Evolutionary conservation across 2,329 filamentous ascomycete genomes (phyloP).

Genomic region (Coleophoma eucalyptorum): DNA sequence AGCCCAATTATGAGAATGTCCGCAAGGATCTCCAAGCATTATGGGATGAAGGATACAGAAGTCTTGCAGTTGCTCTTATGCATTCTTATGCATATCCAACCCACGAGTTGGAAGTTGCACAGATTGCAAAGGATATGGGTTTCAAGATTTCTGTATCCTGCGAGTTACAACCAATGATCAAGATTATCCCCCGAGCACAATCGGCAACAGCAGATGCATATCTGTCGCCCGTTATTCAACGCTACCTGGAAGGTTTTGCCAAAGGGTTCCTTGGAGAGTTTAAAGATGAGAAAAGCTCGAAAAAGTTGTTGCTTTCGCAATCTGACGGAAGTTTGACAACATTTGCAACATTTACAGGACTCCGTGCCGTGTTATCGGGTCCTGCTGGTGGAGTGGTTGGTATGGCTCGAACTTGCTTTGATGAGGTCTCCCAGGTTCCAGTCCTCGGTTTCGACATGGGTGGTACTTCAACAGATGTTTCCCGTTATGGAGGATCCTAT

Average conservation of each 20-base stretch:
- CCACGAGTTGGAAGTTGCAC: conserved; percentile 59
- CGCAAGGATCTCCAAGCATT: conserved; percentile 44
- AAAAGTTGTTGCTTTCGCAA: conserved; percentile 51
- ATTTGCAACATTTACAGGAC: conserved; percentile 54
- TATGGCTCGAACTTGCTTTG: conserved; percentile 64
- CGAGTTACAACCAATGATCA: conserved; percentile 66
- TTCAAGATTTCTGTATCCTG: conserved; percentile 62
- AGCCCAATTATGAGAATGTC: conserved; percentile 41
- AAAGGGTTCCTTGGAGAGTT: conserved; percentile 60
- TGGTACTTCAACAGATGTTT: conserved; percentile 62
- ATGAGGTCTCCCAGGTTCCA: conserved; percentile 57
- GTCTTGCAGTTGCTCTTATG: conserved; percentile 63
- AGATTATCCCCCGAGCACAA: conserved; percentile 59
- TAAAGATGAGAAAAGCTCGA: conserved; percentile 29
- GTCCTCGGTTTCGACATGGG: conserved; percentile 70
- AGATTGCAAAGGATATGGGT: conserved; percentile 56
- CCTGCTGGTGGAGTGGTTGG: conserved; percentile 65
- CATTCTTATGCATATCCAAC: conserved; percentile 64
- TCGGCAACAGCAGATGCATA: conserved; percentile 66
- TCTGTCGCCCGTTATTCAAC: conserved; percentile 61
- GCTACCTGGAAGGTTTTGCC: conserved; percentile 59
- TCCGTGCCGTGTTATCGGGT: conserved; percentile 60
- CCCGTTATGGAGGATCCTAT: conserved; percentile 60
- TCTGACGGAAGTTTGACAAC: conserved; percentile 31
- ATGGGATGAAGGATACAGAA: conserved; percentile 53